These are phyloP conservation scores for Pseudoturritis turrita DNA, from an alignment of 345 rosid genomes.

Conservation along the genomic window DNA sequence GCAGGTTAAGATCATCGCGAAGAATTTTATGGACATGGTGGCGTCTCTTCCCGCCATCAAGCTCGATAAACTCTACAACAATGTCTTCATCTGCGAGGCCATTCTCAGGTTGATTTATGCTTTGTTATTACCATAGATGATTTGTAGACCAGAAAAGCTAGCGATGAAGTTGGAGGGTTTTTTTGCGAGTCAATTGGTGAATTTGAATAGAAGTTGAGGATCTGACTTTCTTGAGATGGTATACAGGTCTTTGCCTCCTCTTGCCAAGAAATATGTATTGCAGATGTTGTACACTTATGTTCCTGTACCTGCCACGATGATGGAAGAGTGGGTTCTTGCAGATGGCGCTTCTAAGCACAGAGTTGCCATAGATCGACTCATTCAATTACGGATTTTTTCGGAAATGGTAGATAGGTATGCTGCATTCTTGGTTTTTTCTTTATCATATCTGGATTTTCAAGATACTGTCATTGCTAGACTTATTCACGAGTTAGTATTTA, in stretches of 20 bases:
- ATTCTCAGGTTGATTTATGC: slow-evolving; percentile 60
- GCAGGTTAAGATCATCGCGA: slow-evolving; percentile 78
- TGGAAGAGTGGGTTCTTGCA: slow-evolving; percentile 79
- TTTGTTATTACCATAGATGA: neutral
- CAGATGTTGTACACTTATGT: slow-evolving; percentile 58
- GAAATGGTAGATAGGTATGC: slow-evolving; percentile 56
- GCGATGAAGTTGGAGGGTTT: neutral
- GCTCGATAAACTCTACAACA: slow-evolving; percentile 67
- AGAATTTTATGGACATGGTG: slow-evolving; percentile 98
- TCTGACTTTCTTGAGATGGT: neutral
- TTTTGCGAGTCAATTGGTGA: neutral
- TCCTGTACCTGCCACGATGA: slow-evolving; percentile 42
- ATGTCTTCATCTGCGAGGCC: slow-evolving; percentile 86
- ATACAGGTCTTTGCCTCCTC: slow-evolving; percentile 81
- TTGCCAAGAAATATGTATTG: slow-evolving; percentile 85
- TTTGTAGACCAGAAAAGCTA: neutral
- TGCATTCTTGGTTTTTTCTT: neutral
- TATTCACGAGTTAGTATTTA: neutral
- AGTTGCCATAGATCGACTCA: slow-evolving; percentile 72
- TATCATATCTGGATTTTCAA: neutral
- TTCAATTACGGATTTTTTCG: slow-evolving; percentile 60
- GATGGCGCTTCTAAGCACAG: slow-evolving; percentile 74
- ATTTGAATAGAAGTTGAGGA: neutral
- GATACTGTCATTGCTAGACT: neutral
- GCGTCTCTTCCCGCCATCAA: slow-evolving; percentile 71